Evolutionary conservation across 108 stramenopile species (phyloP).

Genomic region (Cylindrotheca fusiformis): DNA sequence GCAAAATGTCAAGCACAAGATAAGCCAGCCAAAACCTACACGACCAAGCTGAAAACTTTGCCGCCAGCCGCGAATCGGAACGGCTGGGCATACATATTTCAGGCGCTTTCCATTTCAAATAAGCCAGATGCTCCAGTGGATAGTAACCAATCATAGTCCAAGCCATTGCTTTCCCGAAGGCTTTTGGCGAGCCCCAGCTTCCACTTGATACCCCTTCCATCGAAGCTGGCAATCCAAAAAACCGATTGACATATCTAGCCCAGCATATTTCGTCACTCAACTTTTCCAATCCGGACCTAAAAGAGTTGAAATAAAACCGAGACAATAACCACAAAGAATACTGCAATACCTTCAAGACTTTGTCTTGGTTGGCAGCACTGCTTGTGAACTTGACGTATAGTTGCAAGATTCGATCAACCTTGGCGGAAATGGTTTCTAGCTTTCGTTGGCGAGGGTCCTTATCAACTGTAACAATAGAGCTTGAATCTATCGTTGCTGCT

Average conservation of each 20-base stretch:
- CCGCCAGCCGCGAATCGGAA: constrained; percentile 34
- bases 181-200: constrained; percentile 49
- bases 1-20: constrained; percentile 55
- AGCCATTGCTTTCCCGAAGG: constrained; percentile 61
- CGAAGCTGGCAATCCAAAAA: constrained; percentile 61
- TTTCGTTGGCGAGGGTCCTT: too few species aligned
- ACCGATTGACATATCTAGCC: constrained; percentile 64
- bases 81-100: background rate
- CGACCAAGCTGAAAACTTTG: constrained; percentile 52
- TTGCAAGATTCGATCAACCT: constrained; percentile 3
- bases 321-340: constrained; percentile 65
- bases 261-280: constrained; percentile 49
- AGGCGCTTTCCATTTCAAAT: constrained; percentile 65
- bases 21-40: constrained; percentile 72
- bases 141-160: constrained; percentile 75
- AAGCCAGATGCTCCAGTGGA: constrained; percentile 76
- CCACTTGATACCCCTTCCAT: constrained; percentile 56
- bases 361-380: constrained; percentile 45
- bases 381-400: constrained; percentile 1
- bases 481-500: too few species aligned
- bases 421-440: background rate
- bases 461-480: too few species aligned
- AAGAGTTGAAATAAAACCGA: constrained; percentile 25
- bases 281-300: constrained; percentile 37
- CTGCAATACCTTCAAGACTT: constrained; percentile 65